A percentile compares a stretch with the other conserved stretches of the same genome.
Evolutionary conservation across 768 basidiomycete species (phyloP).

Genomic region (Gymnopilus junonius): DNA sequence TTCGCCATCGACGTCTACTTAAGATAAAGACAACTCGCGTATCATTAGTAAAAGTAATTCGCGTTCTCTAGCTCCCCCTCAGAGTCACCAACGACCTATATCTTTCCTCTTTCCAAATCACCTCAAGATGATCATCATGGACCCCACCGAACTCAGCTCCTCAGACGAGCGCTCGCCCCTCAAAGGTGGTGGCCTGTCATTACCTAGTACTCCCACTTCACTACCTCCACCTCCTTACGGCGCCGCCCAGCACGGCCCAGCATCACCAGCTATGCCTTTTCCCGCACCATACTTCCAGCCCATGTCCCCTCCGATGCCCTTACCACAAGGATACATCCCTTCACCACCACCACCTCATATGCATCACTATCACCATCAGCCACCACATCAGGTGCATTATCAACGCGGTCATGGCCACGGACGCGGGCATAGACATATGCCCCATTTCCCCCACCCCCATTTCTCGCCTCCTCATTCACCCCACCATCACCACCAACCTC

Average conservation of each 20-base stretch:
- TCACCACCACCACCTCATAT: neutral
- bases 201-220: neutral
- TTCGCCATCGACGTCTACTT: no score
- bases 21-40: no score
- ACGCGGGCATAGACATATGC: neutral
- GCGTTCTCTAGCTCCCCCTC: no score
- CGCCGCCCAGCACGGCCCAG: neutral
- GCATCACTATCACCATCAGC: neutral
- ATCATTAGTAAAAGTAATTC: no score
- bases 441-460: neutral
- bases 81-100: no score
- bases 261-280: neutral
- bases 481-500: neutral
- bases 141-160: slow-evolving; percentile 5
- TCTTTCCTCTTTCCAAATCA: neutral
- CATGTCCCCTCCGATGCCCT: neutral
- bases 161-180: slow-evolving; percentile 27
- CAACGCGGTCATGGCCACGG: neutral
- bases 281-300: neutral
- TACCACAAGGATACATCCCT: neutral
- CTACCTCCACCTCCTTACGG: slow-evolving; percentile 16
- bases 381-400: neutral
- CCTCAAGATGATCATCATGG: slow-evolving; percentile 15
- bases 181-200: slow-evolving; percentile 12
- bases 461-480: neutral